phyloP scores from a whole-genome alignment of 2,329 filamentous ascomycete species.

The Ceratocystis harringtonii region DNA sequence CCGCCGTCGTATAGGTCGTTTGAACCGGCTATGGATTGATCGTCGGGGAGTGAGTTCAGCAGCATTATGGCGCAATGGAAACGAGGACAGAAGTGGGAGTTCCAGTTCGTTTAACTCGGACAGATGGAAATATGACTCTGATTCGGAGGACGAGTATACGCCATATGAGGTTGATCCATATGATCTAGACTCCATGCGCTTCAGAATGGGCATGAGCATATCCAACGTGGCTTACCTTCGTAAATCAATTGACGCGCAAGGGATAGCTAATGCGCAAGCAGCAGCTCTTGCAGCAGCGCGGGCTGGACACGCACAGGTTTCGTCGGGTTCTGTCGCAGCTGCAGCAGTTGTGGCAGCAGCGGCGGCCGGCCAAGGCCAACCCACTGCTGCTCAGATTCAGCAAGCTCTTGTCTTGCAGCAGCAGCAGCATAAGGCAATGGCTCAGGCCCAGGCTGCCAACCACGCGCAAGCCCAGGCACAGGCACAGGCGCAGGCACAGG shows the following conservation, averaged over 20 bases:
- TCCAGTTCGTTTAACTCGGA: constrained; percentile 30
- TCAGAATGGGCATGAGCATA: constrained; percentile 27
- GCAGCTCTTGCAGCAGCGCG: constrained; percentile 16
- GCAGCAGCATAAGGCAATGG: constrained; percentile 18
- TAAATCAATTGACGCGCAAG: constrained; percentile 21
- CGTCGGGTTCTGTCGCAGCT: constrained; percentile 19
- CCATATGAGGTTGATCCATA: constrained; percentile 64
- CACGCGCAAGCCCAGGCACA: constrained; percentile 18
- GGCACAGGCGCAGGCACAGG: constrained; percentile 20
- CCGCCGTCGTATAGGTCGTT: constrained; percentile 68
- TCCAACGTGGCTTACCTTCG: constrained; percentile 12
- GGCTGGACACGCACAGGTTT: constrained; percentile 18
- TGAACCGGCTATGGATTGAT: constrained; percentile 79
- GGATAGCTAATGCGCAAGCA: constrained; percentile 18
- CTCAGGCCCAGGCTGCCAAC: constrained; percentile 20
- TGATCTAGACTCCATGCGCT: constrained; percentile 43
- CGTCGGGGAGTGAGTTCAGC: constrained; percentile 47
- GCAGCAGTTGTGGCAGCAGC: constrained; percentile 19
- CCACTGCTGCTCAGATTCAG: constrained; percentile 14
- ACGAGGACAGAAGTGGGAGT: constrained; percentile 13
- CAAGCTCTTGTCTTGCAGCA: constrained; percentile 17
- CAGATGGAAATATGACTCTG: constrained; percentile 75
- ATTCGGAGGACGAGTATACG: constrained; percentile 74
- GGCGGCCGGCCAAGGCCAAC: constrained; percentile 16
- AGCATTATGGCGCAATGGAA: constrained; percentile 31